Evolutionary conservation across 331 rosid species (phyloP), one percentile per base, ranked within the genome.

Genomic region (Quercus tomentella): DNA sequence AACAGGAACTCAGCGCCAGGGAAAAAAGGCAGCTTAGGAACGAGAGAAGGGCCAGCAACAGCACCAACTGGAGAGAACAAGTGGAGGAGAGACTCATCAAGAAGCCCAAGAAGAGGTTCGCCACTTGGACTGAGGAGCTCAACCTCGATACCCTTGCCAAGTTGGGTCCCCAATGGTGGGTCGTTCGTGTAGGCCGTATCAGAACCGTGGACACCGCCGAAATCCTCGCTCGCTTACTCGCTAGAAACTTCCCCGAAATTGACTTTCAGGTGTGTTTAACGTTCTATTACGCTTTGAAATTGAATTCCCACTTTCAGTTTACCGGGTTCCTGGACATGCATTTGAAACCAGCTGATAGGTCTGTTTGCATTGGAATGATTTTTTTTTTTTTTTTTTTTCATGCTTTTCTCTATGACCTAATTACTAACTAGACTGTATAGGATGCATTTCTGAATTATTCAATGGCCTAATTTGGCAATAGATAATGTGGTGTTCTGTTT

Each of bases 101-200:
- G 82, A 95, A 95, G 74, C 92, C 92, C 45, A 95, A 89, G 84
- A 91, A 95, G 89, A 66, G 86, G 77, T 83, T 69, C 28, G 79
- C 84, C 4, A 70, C 86, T 3, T 92, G 95, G 97, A 92, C 75
- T 4, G 98, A 89, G 4, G 88, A 92, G 82, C 96, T 89, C 70
- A 92, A 94, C 85, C 89, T 92, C 16, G 91, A 94, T 56, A 85
- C 78, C 75, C 90, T 95, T 35, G 87, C 93, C 69, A 82, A 82
- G 5, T 79, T 83, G 70, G 99, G 97, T 37, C 96, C 97, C 11
- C 96, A 90, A 25, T 95, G 99, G 99, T 95, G 91, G 92, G 84
- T 86, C 67, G 31, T 93, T 57, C 86, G 91, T 1, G 97, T 87
- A 4, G 78, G 97, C 11, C 85, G 97, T 10, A 35, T 84, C 43